A percentile compares a stretch with the other conserved stretches of the same genome.
Evolutionary conservation across 441 rosid genomes (phyloP).

Genomic region (Daphne laureola): DNA sequence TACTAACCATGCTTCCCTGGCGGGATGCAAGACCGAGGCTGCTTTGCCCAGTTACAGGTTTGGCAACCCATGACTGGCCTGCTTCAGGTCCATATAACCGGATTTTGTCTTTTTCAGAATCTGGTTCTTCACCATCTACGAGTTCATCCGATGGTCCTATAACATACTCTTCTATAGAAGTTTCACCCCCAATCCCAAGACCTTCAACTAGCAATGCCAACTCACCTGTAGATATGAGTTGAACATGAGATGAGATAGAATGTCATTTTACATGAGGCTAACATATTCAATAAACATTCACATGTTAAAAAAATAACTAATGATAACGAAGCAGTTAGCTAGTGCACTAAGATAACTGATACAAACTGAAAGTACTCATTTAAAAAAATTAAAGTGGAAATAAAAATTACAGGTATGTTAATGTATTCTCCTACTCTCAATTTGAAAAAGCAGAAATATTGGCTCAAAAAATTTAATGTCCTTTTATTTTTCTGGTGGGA

Average conservation of each 20-base stretch:
- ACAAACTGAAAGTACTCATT: too few relatives aligned
- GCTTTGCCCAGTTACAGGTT: conserved; percentile 52
- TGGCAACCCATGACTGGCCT: conserved; percentile 57
- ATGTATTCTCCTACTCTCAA: neutral
- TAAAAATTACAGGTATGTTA: neutral
- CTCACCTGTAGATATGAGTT: conserved; percentile 59
- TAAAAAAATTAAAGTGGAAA: neutral
- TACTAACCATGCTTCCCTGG: conserved; percentile 55
- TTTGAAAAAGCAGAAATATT: neutral
- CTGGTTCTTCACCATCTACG: conserved; percentile 33
- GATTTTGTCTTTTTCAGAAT: conserved; percentile 46
- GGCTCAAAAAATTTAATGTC: too few relatives aligned
- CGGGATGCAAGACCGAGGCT: conserved; percentile 42
- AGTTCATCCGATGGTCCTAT: conserved; percentile 48
- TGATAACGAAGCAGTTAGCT: neutral
- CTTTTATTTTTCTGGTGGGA: neutral
- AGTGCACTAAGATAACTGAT: too few relatives aligned
- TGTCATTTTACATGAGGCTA: neutral
- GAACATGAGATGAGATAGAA: neutral
- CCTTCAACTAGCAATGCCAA: conserved; percentile 78
- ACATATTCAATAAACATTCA: neutral
- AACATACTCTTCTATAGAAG: conserved; percentile 59
- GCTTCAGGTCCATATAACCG: conserved; percentile 45
- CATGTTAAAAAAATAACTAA: neutral
- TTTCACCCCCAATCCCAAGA: conserved; percentile 65